These are phyloP conservation scores for Hypoxylon sp. DNA, from an alignment of 2,329 filamentous ascomycete genomes.

Conservation along the genomic window DNA sequence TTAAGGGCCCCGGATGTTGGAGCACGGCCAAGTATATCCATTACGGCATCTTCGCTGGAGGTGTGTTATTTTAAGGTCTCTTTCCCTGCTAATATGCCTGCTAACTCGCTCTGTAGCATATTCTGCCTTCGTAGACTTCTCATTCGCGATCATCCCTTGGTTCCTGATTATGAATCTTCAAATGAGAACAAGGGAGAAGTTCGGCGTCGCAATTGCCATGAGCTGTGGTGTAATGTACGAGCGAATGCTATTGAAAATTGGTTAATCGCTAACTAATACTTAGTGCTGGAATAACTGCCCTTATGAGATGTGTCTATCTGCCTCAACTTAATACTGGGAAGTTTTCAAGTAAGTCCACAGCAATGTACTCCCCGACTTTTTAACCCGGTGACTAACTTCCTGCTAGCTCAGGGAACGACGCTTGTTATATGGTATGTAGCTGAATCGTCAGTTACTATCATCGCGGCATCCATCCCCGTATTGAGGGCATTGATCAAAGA, in stretches of 20 bases:
- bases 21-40: slow-evolving; percentile 31
- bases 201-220: slow-evolving; percentile 46
- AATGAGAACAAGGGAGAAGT: slow-evolving; percentile 43
- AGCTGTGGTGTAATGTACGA: slow-evolving; percentile 44
- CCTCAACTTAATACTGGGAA: slow-evolving; percentile 25
- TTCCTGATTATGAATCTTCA: slow-evolving; percentile 44
- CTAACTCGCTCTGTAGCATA: slow-evolving; percentile 31
- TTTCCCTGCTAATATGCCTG: too few species aligned
- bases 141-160: slow-evolving; percentile 45
- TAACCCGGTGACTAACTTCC: background rate
- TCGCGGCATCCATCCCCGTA: slow-evolving; percentile 47
- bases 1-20: slow-evolving; percentile 37
- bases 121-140: slow-evolving; percentile 42
- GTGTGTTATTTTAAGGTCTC: slow-evolving; percentile 16
- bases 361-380: background rate
- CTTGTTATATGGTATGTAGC: slow-evolving; percentile 44
- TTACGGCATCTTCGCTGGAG: slow-evolving; percentile 36
- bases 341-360: slow-evolving; percentile 38
- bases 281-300: slow-evolving; percentile 39
- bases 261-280: slow-evolving; percentile 5
- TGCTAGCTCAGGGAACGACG: slow-evolving; percentile 24
- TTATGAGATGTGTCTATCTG: slow-evolving; percentile 39
- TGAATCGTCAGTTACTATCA: slow-evolving; percentile 42
- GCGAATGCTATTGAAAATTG: background rate
- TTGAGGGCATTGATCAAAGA: slow-evolving; percentile 44